phyloP scores from a whole-genome alignment of 257 asterid species.

The Ajuga chamaepitys region DNA sequence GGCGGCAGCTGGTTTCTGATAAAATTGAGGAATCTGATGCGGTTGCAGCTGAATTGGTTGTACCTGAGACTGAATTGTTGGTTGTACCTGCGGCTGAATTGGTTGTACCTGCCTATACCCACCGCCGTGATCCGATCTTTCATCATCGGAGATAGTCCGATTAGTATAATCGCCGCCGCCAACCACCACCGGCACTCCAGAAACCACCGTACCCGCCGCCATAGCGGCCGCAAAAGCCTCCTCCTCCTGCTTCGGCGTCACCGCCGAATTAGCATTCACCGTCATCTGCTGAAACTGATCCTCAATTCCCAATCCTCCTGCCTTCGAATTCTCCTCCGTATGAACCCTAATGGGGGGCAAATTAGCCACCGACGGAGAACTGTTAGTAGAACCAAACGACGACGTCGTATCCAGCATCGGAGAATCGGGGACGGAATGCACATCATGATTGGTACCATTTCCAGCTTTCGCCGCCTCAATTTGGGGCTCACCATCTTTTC shows the following conservation, averaged over 20 bases:
- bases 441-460: constrained; percentile 36
- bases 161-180: constrained; percentile 57
- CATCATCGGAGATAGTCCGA: constrained; percentile 59
- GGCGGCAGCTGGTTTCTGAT: constrained; percentile 40
- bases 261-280: constrained; percentile 27
- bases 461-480: constrained; percentile 33
- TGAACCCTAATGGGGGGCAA: constrained; percentile 74
- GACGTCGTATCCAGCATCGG: constrained; percentile 74
- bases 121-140: constrained; percentile 71
- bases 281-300: constrained; percentile 69
- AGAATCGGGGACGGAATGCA: constrained; percentile 76
- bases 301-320: constrained; percentile 52
- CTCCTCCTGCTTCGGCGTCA: constrained; percentile 52
- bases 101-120: constrained; percentile 43
- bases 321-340: constrained; percentile 54
- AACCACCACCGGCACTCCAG: constrained; percentile 47
- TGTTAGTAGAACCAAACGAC: constrained; percentile 81
- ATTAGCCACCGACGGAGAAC: constrained; percentile 64
- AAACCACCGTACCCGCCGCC: constrained; percentile 21
- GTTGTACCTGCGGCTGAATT: constrained; percentile 42
- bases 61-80: constrained; percentile 37
- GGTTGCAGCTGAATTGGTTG: constrained; percentile 36
- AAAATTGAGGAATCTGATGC: constrained; percentile 47
- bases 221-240: constrained; percentile 27
- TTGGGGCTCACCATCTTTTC: constrained; percentile 41